phyloP scores from a whole-genome alignment of 495 filamentous ascomycete species.

The Parmelia sp. region DNA sequence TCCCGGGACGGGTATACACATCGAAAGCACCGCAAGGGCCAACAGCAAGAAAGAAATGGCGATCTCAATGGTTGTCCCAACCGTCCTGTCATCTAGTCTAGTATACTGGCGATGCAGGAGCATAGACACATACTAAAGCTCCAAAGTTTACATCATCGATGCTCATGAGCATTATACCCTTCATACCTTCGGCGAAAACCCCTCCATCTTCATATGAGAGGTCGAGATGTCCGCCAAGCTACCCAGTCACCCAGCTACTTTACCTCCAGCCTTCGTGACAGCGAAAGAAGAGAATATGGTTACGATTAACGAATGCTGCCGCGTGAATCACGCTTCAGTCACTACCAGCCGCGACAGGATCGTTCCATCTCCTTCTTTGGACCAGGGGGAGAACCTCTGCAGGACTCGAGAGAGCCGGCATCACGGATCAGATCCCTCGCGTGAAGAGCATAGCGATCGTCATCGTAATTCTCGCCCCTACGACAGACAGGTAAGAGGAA shows the following conservation, averaged over 20 bases:
- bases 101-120: neutral
- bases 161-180: neutral
- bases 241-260: neutral
- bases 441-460: neutral
- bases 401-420: neutral
- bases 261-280: neutral
- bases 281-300: neutral
- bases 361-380: neutral
- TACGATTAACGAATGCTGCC: neutral
- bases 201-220: neutral
- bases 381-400: neutral
- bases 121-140: neutral
- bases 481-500: neutral
- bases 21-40: neutral
- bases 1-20: neutral
- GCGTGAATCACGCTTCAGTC: neutral
- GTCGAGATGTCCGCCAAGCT: neutral
- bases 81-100: neutral
- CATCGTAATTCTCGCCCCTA: neutral
- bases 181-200: neutral
- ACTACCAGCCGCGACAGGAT: neutral
- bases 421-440: neutral
- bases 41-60: neutral
- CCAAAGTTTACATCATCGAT: neutral
- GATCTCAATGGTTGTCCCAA: neutral